phyloP scores from a whole-genome alignment of 176 grass and related monocot species.

The Tuctoria greenei region DNA sequence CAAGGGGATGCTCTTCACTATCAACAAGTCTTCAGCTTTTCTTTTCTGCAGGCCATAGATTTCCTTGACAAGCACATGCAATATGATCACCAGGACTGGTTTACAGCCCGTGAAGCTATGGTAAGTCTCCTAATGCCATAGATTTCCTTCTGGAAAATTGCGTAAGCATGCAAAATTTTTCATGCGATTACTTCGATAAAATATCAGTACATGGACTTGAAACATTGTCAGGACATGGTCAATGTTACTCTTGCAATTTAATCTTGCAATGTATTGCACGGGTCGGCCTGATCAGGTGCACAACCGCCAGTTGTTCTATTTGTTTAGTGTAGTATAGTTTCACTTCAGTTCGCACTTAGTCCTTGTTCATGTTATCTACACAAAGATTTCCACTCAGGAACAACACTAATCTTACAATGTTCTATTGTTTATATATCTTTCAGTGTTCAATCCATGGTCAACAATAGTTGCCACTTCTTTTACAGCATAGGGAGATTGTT shows the following conservation, averaged over 20 bases:
- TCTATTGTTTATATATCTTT: not conserved
- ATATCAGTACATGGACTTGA: too few species aligned
- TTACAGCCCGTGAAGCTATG: slow-evolving; percentile 94
- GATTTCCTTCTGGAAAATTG: too few species aligned
- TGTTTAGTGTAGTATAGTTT: not conserved
- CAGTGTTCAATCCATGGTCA: not conserved
- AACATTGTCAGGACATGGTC: too few species aligned
- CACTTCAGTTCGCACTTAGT: not conserved
- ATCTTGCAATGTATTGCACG: not conserved
- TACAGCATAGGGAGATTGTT: slow-evolving; percentile 72
- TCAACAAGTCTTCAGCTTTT: too few species aligned
- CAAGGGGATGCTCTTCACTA: not conserved
- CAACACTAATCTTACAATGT: not conserved
- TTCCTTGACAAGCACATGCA: slow-evolving; percentile 95
- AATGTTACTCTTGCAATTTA: too few species aligned
- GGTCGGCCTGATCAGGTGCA: not conserved
- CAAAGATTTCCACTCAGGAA: not conserved
- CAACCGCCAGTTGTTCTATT: not conserved
- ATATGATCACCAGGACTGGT: slow-evolving; percentile 95
- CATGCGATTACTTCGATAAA: too few species aligned
- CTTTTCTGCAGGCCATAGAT: slow-evolving; percentile 78
- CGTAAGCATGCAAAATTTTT: too few species aligned
- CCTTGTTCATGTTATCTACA: not conserved
- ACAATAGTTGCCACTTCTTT: slow-evolving; percentile 7
- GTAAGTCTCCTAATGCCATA: slow-evolving; percentile 43